These are phyloP conservation scores for Trichoderma virens DNA, from an alignment of 495 filamentous ascomycete species.

Conservation along the genomic window DNA sequence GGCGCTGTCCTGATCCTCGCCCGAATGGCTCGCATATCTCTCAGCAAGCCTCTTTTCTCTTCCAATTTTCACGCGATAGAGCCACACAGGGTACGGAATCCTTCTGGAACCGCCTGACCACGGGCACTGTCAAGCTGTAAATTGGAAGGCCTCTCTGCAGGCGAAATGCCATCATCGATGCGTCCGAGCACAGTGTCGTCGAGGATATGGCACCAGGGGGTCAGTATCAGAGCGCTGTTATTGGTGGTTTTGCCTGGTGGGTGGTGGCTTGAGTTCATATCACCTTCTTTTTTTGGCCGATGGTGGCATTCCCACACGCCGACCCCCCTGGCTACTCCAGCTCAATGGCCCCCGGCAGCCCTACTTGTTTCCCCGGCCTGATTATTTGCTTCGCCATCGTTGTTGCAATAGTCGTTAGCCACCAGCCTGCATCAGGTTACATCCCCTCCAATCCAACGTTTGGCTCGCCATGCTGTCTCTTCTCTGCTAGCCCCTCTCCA, in stretches of 20 bases:
- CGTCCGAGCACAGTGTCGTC: background rate
- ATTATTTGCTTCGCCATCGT: constrained; percentile 8
- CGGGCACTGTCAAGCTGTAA: background rate
- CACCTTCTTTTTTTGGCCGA: constrained; percentile 5
- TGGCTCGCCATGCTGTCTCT: background rate
- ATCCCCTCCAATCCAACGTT: background rate
- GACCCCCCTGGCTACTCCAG: constrained; percentile 7
- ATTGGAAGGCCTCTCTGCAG: background rate
- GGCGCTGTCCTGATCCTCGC: background rate
- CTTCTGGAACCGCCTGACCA: constrained; percentile 1
- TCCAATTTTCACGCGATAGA: background rate
- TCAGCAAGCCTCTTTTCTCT: background rate
- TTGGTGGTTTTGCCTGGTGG: background rate
- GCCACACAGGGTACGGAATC: constrained; percentile 1
- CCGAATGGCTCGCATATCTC: background rate
- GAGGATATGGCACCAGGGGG: constrained; percentile 2
- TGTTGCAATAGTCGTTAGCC: constrained; percentile 8
- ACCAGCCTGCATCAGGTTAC: constrained; percentile 9
- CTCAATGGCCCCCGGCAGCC: constrained; percentile 8
- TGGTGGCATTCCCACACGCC: constrained; percentile 9
- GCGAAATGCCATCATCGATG: constrained; percentile 1
- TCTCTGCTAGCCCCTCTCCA: constrained; percentile 3
- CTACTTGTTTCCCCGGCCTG: constrained; percentile 8
- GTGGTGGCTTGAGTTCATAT: constrained; percentile 5
- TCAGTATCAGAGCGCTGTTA: constrained; percentile 2